Evolutionary conservation across 2,329 filamentous ascomycete genomes (phyloP).

Genomic region (Exophiala spinifera): DNA sequence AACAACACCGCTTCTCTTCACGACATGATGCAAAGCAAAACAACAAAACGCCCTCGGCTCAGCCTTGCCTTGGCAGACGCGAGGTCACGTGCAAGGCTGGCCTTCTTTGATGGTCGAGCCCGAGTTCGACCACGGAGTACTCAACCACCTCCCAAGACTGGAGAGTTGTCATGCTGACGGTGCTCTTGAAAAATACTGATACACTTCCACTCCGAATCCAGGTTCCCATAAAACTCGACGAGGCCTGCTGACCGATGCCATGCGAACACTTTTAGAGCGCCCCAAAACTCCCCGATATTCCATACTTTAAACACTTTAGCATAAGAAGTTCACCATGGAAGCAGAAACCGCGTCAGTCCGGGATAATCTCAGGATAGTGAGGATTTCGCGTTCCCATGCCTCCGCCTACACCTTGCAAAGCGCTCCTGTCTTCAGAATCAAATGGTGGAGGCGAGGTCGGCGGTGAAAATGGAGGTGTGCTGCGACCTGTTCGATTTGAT

Average conservation of each 20-base stretch:
- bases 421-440: not conserved
- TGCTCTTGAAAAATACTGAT: not conserved
- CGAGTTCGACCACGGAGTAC: too few relatives aligned
- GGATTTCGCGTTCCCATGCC: not conserved
- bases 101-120: too few relatives aligned
- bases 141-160: too few relatives aligned
- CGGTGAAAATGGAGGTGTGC: slow-evolving; percentile 6
- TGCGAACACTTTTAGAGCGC: too few relatives aligned
- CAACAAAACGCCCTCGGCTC: not conserved
- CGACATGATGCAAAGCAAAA: too few relatives aligned
- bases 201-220: not conserved
- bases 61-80: slow-evolving; percentile 1
- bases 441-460: slow-evolving; percentile 1
- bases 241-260: not conserved
- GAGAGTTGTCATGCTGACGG: too few relatives aligned
- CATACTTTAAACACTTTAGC: not conserved
- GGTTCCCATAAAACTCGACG: not conserved
- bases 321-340: not conserved
- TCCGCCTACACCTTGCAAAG: slow-evolving; percentile 8
- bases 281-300: not conserved
- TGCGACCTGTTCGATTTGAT: slow-evolving; percentile 4
- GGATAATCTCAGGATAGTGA: not conserved
- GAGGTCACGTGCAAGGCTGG: slow-evolving; percentile 5
- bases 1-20: too few relatives aligned
- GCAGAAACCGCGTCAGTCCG: not conserved